Conservation (phyloP, 352 stramenopile species). For the Pythium brachiatum region DNA sequence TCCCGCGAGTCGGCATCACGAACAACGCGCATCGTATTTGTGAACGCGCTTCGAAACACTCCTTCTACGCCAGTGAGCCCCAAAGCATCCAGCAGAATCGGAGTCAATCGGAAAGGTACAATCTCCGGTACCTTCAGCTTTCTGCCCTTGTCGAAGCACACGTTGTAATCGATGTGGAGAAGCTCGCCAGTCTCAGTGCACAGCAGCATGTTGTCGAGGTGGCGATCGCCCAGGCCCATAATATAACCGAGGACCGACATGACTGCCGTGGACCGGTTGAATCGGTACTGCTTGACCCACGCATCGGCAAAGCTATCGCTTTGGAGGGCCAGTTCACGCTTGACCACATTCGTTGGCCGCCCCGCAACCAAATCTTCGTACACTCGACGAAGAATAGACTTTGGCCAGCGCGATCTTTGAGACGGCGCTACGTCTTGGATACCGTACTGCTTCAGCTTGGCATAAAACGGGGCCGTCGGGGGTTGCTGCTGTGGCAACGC, state of each 20-base stretch:
- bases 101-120: slow-evolving; percentile 90
- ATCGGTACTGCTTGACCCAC: slow-evolving; percentile 52
- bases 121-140: slow-evolving; percentile 88
- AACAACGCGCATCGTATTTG: slow-evolving; percentile 69
- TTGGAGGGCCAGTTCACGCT: slow-evolving; percentile 55
- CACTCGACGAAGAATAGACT: slow-evolving; percentile 56
- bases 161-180: slow-evolving; percentile 92
- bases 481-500: slow-evolving; percentile 29
- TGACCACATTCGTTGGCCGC: slow-evolving; percentile 59
- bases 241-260: slow-evolving; percentile 89
- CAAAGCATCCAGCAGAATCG: slow-evolving; percentile 72
- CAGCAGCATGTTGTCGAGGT: slow-evolving; percentile 91
- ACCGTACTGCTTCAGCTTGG: slow-evolving; percentile 76
- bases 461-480: slow-evolving; percentile 79
- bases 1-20: slow-evolving; percentile 61
- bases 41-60: slow-evolving; percentile 67
- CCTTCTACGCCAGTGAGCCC: slow-evolving; percentile 75
- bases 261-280: slow-evolving; percentile 77
- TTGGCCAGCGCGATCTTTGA: slow-evolving; percentile 62
- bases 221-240: slow-evolving; percentile 87
- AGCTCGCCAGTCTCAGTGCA: slow-evolving; percentile 76
- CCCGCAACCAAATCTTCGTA: slow-evolving; percentile 66
- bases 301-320: slow-evolving; percentile 61
- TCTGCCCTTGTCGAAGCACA: slow-evolving; percentile 89
- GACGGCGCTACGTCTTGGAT: slow-evolving; percentile 67